These are phyloP conservation scores for Eucalyptus victrix DNA, from an alignment of 345 rosid genomes.

Conservation along the genomic window DNA sequence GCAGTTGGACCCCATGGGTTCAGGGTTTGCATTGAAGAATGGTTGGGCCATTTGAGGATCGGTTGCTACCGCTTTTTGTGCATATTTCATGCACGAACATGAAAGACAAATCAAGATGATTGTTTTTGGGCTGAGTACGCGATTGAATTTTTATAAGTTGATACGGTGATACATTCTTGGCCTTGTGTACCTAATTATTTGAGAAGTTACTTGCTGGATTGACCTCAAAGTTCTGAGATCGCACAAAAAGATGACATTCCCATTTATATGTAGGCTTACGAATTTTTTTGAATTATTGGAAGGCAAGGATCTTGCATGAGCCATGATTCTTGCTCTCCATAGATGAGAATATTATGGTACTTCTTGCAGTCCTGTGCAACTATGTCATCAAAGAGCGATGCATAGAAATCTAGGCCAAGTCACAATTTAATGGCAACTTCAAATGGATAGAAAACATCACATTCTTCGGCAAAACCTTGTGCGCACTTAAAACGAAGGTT, in stretches of 20 bases:
- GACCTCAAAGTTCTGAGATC: neutral
- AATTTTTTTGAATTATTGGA: neutral
- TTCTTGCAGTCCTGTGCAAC: neutral
- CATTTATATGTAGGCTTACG: neutral
- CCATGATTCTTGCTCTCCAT: neutral
- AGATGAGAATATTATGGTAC: neutral
- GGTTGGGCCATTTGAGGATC: neutral
- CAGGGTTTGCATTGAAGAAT: neutral
- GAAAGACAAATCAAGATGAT: neutral
- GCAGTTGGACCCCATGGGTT: neutral
- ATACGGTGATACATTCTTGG: neutral
- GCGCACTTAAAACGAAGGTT: too few relatives aligned
- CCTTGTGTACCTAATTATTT: neutral
- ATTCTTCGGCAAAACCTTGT: too few relatives aligned
- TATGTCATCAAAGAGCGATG: neutral
- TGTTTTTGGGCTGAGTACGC: neutral
- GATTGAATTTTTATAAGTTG: neutral
- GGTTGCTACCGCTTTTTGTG: rapidly evolving
- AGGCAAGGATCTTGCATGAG: neutral
- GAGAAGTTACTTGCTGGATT: neutral
- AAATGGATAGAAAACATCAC: too few relatives aligned
- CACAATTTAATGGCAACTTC: neutral
- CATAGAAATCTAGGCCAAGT: neutral
- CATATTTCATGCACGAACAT: neutral
- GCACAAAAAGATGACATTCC: neutral